Evolutionary conservation across 768 basidiomycete species (phyloP).

Genomic region (Phlebiopsis gigantea): DNA sequence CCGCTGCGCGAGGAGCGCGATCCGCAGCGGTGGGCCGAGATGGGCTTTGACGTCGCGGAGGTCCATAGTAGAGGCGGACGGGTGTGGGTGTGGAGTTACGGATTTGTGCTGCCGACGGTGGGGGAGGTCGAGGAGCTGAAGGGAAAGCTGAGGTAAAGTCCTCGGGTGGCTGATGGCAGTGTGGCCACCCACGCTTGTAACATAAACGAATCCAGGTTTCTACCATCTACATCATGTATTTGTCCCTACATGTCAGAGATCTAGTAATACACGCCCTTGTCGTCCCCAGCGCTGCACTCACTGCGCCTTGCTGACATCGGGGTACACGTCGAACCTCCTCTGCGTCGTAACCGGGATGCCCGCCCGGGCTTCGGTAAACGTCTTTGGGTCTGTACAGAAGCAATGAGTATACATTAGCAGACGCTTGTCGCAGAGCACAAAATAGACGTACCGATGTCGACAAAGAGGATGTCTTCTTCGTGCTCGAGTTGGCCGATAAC

Average conservation of each 20-base stretch:
- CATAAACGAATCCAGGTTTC: too few species aligned
- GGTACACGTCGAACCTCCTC: conserved; percentile 89
- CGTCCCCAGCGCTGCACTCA: background rate
- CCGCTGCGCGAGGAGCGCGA: conserved; percentile 24
- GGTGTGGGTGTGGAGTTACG: conserved; percentile 30
- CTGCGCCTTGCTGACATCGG: conserved; percentile 49
- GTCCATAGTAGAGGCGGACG: conserved; percentile 21
- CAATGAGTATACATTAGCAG: conserved; percentile 3
- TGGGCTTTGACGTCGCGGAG: conserved; percentile 28
- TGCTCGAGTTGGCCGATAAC: conserved; percentile 72
- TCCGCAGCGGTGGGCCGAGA: conserved; percentile 22
- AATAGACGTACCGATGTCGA: conserved; percentile 81
- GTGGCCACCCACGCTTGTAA: too few species aligned
- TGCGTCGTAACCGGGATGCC: conserved; percentile 92
- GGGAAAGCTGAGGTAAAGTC: background rate
- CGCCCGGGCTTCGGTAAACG: conserved; percentile 59
- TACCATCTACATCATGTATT: too few species aligned
- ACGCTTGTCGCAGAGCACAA: conserved; percentile 2
- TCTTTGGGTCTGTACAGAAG: conserved; percentile 47
- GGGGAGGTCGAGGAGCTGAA: conserved; percentile 26
- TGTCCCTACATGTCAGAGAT: background rate
- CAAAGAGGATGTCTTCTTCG: conserved; percentile 72
- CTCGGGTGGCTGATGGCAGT: too few species aligned
- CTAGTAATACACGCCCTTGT: background rate
- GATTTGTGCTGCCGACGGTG: conserved; percentile 26